Conservation (phyloP, 179 eudicot genomes). For the Beta corolliflora region DNA sequence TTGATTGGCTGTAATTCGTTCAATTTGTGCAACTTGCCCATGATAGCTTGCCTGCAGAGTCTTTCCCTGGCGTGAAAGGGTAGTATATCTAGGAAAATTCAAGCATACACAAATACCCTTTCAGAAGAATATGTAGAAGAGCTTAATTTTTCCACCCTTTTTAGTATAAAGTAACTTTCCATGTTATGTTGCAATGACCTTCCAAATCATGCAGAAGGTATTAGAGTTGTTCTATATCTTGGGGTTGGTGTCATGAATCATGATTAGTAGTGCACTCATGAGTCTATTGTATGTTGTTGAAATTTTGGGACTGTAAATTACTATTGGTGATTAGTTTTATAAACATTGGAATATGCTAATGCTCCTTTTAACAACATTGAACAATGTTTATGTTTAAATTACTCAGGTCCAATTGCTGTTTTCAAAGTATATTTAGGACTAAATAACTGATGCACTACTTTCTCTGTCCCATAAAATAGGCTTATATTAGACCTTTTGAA, state of each 20-base stretch:
- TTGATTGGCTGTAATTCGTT: slow-evolving; percentile 17
- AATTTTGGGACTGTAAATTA: background rate
- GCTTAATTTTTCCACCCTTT: background rate
- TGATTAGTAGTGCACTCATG: slow-evolving; percentile 6
- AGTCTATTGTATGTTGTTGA: background rate
- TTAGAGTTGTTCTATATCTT: background rate
- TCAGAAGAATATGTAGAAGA: background rate
- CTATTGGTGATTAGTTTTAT: background rate
- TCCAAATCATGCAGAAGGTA: background rate
- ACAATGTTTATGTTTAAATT: background rate
- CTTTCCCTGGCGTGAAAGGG: slow-evolving; percentile 14
- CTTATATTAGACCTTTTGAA: background rate
- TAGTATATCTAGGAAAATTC: background rate
- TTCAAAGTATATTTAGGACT: background rate
- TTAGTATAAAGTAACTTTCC: background rate
- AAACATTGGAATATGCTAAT: background rate
- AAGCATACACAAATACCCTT: background rate
- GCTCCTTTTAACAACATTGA: slow-evolving; percentile 1
- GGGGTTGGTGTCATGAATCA: background rate
- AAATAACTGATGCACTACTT: background rate
- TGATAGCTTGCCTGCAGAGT: slow-evolving; percentile 12
- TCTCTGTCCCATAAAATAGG: background rate
- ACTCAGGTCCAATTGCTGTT: background rate
- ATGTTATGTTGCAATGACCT: background rate
- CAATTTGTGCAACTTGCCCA: slow-evolving; percentile 6